Evolutionary conservation across 441 rosid species (phyloP), one percentile per base, ranked within the genome.

Genomic region (Adansonia gregorii): DNA sequence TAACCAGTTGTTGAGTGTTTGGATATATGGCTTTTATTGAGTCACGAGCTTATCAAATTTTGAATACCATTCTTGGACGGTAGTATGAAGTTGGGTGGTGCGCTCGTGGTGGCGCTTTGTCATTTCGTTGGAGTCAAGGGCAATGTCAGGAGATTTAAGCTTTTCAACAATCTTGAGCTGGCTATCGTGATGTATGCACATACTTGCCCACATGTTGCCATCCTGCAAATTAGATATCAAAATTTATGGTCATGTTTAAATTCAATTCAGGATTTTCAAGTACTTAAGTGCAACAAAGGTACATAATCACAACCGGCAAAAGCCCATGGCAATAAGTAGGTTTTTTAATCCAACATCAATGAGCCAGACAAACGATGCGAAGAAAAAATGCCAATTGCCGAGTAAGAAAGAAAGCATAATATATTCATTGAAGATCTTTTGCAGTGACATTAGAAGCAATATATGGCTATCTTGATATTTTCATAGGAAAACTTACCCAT

Each of bases 161-260:
- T 87, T 83, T 74, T 84, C 68, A 22, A 86, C 92, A 54, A 88
- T 85, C 75, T 64, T 49, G 39, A 86, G 83, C 73, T 91, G 94
- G 61, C 74, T 81, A 59, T 87, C 81, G 39, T 90, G 94, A 69
- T 89, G 91, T 54, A 64, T 39, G 75, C 76, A 78, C 89, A 89
- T 86, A 67, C 80, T 85, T 68, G 77, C 82, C 94, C 91, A 90
- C 94, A 90, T 90, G 55, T 83, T 7, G 88, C 86, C 92, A 90
- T 85, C 82, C 94, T 90, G 77, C 76, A 83, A 45, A 51, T n/a
- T 24, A 58, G 27, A 64, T 8, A n/a, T 75, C 46, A 49, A 75
- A 71, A 41, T 68, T 45, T 10, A 41, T 59, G 48, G 11, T 35
- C 39, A 35, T 35, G 39, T 0, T 35, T 35, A 35, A 35, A 35